phyloP scores from a whole-genome alignment of 768 basidiomycete species.

The Gautieria morchelliformis region DNA sequence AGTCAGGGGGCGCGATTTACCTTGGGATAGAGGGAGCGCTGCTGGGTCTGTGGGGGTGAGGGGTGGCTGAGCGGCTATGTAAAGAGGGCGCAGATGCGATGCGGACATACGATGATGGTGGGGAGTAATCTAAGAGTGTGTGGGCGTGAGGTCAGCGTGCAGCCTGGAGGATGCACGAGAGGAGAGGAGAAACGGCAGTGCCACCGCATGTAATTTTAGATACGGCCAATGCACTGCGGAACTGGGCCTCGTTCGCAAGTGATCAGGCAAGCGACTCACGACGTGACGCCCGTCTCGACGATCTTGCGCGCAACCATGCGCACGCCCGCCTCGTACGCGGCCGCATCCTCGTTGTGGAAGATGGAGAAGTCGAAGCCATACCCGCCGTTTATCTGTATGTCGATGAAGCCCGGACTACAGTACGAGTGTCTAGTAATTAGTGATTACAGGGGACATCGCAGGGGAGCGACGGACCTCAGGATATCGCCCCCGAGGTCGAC shows the following conservation, averaged over 20 bases:
- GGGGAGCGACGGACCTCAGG: slow-evolving; percentile 39
- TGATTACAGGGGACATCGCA: no score
- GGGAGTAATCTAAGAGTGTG: slow-evolving; percentile 38
- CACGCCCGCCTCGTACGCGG: slow-evolving; percentile 55
- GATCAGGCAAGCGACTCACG: slow-evolving; percentile 37
- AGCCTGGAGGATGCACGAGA: slow-evolving; percentile 1
- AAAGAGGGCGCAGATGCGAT: background rate
- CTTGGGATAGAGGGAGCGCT: slow-evolving; percentile 62
- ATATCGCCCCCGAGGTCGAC: slow-evolving; percentile 73
- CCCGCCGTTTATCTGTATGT: slow-evolving; percentile 88
- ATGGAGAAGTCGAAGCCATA: slow-evolving; percentile 85
- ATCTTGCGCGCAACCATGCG: slow-evolving; percentile 65
- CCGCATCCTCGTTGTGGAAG: slow-evolving; percentile 58
- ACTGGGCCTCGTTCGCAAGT: no score
- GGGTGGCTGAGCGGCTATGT: background rate
- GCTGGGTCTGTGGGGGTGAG: slow-evolving; percentile 51
- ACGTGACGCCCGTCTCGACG: slow-evolving; percentile 81
- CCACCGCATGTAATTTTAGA: no score
- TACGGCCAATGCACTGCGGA: no score
- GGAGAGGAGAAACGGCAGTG: no score
- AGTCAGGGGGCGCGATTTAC: background rate
- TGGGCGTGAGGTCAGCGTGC: background rate
- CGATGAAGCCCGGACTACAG: slow-evolving; percentile 77
- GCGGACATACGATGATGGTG: slow-evolving; percentile 54
- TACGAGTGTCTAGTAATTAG: no score